Evolutionary conservation across 2,329 filamentous ascomycete species (phyloP), one percentile per base, ranked within the genome.

Genomic region (Aspergillus flavus): DNA sequence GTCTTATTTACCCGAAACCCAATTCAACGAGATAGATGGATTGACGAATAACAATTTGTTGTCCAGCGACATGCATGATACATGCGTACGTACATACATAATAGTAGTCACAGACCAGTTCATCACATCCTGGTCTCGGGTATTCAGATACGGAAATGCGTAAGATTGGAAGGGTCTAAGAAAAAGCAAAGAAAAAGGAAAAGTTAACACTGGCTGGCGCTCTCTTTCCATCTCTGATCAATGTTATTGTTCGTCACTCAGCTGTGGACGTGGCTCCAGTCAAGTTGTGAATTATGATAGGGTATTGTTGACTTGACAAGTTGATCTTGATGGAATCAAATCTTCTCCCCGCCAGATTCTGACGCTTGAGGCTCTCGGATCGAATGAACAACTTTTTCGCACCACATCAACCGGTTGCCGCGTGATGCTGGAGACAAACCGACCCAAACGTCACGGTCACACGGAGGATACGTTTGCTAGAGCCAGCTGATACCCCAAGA

Each of bases 181-280:
- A 39, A 43, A 46, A 23, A 46, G n/a, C n/a, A 46, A 23, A 46
- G 11, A 45, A 23, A 21, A 14, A 7, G 4, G 23, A 11, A 54
- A 50, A n/a, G 26, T n/a, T 26, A 32, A 16, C 9, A 6, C 26
- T 48, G 14, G 45, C 45, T 48, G 12, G 45, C 21, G 11, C 23
- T 23, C 23, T 48, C 12, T 28, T 5, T 14, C 7, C 45, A 6
- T 41, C 46, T 9, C 26, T 50, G 9, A 32, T 30, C 46, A n/a
- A 28, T 50, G 23, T 3, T 19, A 50, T 30, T 50, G 46, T 32
- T 34, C 4, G 3, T 23, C 52, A 12, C 11, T 54, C 19, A 54
- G 14, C n/a, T 16, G 52, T 54, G 32, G 52, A 54, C 52, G 52
- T 54, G 52, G 52, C 52, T 36, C 52, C 32, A 54, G 52, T 36